phyloP scores from a whole-genome alignment of 2,329 filamentous ascomycete species.

The Cordyceps farinosa region DNA sequence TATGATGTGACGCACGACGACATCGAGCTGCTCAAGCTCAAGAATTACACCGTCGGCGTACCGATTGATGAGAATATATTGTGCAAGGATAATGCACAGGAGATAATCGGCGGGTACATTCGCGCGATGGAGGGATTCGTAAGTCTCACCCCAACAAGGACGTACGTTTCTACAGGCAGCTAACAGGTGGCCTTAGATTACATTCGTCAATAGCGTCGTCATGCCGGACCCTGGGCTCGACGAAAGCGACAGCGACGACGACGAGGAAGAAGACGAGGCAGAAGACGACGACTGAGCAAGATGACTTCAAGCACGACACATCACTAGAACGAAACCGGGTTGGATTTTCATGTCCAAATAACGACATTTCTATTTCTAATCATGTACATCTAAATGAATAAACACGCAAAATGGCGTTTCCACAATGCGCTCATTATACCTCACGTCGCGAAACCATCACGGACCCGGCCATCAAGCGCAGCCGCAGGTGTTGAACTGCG shows the following conservation, averaged over 20 bases:
- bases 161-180: not conserved
- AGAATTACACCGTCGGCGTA: conserved; percentile 71
- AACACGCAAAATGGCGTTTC: not conserved
- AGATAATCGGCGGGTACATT: conserved; percentile 62
- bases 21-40: conserved; percentile 75
- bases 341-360: not conserved
- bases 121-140: conserved; percentile 74
- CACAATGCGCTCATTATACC: not conserved
- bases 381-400: not conserved
- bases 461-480: conserved; percentile 18
- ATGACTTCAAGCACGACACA: not conserved
- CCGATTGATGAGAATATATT: conserved; percentile 65
- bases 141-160: conserved; percentile 40
- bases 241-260: conserved; percentile 39
- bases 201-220: conserved; percentile 68
- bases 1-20: conserved; percentile 72
- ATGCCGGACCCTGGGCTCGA: conserved; percentile 62
- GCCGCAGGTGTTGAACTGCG: conserved; percentile 57
- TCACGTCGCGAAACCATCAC: not conserved
- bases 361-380: not conserved
- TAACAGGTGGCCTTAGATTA: conserved; percentile 47
- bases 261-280: conserved; percentile 28
- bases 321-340: not conserved
- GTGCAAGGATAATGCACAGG: conserved; percentile 57
- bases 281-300: conserved; percentile 6